Base-by-base conservation (phyloP, 2,329 filamentous ascomycete species). In the Parastagonospora avenae region DNA sequence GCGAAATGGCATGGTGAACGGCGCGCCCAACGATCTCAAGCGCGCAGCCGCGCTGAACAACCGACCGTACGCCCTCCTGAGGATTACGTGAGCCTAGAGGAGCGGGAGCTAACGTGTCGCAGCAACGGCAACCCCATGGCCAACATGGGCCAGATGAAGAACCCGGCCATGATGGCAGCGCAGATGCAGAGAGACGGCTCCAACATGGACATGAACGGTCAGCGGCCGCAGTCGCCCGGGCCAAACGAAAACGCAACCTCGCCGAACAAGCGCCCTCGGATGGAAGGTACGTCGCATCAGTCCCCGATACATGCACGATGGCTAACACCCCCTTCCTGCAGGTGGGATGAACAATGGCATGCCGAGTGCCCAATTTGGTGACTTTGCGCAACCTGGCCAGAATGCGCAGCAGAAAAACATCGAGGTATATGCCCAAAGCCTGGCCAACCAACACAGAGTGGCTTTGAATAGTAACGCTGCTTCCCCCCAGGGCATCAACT, bases 161-260 rank as follows among this genome's bases (percentile, higher is more conserved):
- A 67, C 46, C 74, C 78, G 56, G 77, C 80, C 63, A 83, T 84
- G 72, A 87, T 92, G 76, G 86, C 68, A 37, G 68, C 87, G 50
- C 86, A 90, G 71, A 95, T 96, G 90, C 90, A 93, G 72, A 84
- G 91, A 53, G 91, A 96, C 66, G 89, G 90, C 46, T 93, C 91
- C 12, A 87, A 88, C 56, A 91, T 94, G 84, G 91, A 96, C 64
- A 88, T 89, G 74, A 91, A 88, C 74, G 89, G 89, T 61, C 77
- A 76, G 57, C 85, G 92, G 52, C 88, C 91, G 27, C 86, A 88
- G 50, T 96, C 93, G 30, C 93, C 93, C 7, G 86, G 87, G 43
- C 88, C 88, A 32, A 87, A 86, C 47, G 92, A 97, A 46, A 94
- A 94, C 67, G 92, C 91, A 24, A 91, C 92, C 4, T 97, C 93